These are phyloP conservation scores for Cenchrus americanus DNA, from an alignment of 176 grass and related monocot species.

Conservation along the genomic window DNA sequence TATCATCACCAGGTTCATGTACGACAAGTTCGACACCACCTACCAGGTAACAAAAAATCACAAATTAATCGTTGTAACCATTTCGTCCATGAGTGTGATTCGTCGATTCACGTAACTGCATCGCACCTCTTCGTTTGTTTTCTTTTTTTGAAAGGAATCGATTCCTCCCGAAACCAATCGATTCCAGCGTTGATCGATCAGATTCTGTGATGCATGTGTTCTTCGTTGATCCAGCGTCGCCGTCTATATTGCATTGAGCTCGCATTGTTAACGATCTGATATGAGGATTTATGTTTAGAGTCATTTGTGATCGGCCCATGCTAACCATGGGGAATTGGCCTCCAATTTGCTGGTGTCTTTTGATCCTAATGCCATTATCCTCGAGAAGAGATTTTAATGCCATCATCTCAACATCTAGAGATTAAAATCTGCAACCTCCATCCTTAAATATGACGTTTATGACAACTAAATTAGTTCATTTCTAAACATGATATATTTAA, in stretches of 20 bases:
- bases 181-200: background rate
- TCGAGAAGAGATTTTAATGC: too few relatives aligned
- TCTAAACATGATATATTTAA: too few relatives aligned
- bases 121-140: background rate
- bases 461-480: too few relatives aligned
- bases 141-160: background rate
- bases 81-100: background rate
- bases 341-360: background rate
- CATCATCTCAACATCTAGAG: too few relatives aligned
- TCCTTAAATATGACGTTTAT: too few relatives aligned
- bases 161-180: too few relatives aligned
- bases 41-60: slow-evolving; percentile 40
- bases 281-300: background rate
- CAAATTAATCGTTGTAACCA: background rate
- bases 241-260: background rate
- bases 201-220: background rate
- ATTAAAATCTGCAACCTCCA: too few relatives aligned
- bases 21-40: slow-evolving; percentile 94
- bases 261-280: background rate
- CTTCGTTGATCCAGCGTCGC: background rate
- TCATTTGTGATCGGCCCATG: background rate
- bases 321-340: background rate
- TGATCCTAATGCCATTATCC: background rate
- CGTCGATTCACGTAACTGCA: background rate
- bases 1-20: slow-evolving; percentile 95